These are phyloP conservation scores for Fusarium armeniacum DNA, from an alignment of 2,329 filamentous ascomycete genomes.

Conservation along the genomic window DNA sequence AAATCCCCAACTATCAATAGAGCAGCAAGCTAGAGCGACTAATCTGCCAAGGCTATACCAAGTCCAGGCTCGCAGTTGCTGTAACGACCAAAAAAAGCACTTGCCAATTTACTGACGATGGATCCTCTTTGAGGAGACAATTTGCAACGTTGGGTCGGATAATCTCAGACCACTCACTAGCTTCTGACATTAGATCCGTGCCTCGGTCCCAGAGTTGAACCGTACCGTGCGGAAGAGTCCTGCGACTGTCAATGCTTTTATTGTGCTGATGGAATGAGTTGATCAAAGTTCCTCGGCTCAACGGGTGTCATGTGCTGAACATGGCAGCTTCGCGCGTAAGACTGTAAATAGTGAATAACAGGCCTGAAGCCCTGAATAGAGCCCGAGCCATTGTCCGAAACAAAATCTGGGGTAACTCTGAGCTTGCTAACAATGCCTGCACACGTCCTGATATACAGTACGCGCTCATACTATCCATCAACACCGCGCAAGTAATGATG, in stretches of 20 bases:
- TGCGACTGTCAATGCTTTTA: constrained; percentile 12
- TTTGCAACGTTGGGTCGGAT: constrained; percentile 27
- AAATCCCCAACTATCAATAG: constrained; percentile 27
- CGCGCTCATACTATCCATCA: constrained; percentile 6
- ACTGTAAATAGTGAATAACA: not conserved
- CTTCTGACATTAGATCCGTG: constrained; percentile 24
- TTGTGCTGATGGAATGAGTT: constrained; percentile 1
- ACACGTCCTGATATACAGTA: not conserved
- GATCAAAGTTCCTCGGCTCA: constrained; percentile 31
- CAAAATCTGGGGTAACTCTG: constrained; percentile 37
- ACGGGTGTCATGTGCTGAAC: constrained; percentile 18
- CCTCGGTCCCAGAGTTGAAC: constrained; percentile 21
- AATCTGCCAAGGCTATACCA: constrained; percentile 39
- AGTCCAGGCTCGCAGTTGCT: constrained; percentile 44
- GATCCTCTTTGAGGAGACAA: constrained; percentile 21
- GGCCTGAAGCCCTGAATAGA: constrained; percentile 21
- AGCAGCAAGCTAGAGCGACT: constrained; percentile 16
- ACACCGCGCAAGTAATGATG: constrained; percentile 12
- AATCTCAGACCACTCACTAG: constrained; percentile 35
- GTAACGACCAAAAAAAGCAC: constrained; percentile 41
- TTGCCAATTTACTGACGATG: constrained; percentile 36
- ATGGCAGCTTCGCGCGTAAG: constrained; percentile 5
- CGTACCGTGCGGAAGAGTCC: constrained; percentile 18
- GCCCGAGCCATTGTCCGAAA: constrained; percentile 29
- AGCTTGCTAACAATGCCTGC: constrained; percentile 14